A percentile compares a stretch with the other conserved stretches of the same genome.
These are phyloP conservation scores for Monoraphidium neglectum DNA, from an alignment of 139 green algal genomes.

Conservation along the genomic window DNA sequence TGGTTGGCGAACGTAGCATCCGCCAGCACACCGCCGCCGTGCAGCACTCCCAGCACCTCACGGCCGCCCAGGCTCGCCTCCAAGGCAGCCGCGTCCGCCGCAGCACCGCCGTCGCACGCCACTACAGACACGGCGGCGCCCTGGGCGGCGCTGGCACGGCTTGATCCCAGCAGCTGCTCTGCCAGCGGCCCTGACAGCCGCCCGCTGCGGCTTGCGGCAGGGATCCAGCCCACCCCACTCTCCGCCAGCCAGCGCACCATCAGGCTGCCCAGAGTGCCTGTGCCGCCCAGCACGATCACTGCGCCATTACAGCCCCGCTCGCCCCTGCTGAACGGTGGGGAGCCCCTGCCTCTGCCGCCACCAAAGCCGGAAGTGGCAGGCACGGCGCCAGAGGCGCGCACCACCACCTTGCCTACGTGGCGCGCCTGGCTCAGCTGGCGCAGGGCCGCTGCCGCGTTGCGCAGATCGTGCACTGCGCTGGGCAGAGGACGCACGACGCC, in stretches of 20 bases:
- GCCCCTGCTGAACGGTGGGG: not conserved
- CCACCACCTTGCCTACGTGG: constrained; percentile 88
- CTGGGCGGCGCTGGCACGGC: no score
- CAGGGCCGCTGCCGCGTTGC: constrained; percentile 49
- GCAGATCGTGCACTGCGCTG: constrained; percentile 35
- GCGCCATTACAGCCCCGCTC: not conserved
- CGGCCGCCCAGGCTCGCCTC: not conserved
- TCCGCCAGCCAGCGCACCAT: constrained; percentile 50
- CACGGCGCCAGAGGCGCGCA: no score
- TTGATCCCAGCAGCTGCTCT: not conserved
- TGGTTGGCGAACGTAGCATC: constrained; percentile 72
- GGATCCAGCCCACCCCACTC: constrained; percentile 8
- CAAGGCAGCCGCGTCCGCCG: constrained; percentile 4
- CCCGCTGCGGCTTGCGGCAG: not conserved
- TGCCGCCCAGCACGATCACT: constrained; percentile 63
- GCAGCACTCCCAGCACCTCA: constrained; percentile 48
- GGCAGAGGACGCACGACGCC: constrained; percentile 42
- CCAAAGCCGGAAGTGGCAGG: not conserved
- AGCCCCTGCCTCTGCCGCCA: not conserved
- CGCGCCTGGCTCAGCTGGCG: constrained; percentile 77
- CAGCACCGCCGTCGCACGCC: not conserved
- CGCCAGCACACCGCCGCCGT: constrained; percentile 73
- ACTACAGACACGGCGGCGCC: not conserved
- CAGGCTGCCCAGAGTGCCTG: constrained; percentile 62
- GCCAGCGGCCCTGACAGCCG: not conserved